Evolutionary conservation across 345 rosid species (phyloP), one percentile per base, ranked within the genome.

Genomic region (Populus tremula): DNA sequence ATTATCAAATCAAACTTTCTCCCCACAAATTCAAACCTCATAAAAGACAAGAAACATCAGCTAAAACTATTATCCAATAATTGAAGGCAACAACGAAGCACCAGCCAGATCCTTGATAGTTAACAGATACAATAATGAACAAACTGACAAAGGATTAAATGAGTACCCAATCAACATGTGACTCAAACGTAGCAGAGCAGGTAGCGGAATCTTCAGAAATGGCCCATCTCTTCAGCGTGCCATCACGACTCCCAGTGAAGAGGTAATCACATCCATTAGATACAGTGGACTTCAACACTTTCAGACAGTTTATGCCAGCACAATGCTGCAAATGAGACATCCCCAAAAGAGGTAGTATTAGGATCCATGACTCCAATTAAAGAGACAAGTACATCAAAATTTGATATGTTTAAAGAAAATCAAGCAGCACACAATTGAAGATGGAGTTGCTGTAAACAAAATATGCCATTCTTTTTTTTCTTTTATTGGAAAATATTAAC

Each of bases 161-260:
- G 39, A 18, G 80, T 90, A 96, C 99, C 99, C 99, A 96, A 87
- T 96, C 99, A 72, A 94, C 97, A 86, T 96, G 99, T 23, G 99
- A 96, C 84, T 96, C 99, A 84, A 91, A 96, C 59, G 98, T 96
- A 69, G 99, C 97, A 33, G 97, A 90, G 85, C 97, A 91, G 64
- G 89, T 84, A 43, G 96, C 86, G 18, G 90, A 69, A 82, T 88
- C 90, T 65, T 90, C 96, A 10, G 83, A 89, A 82, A 96, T 82
- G 33, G 85, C 77, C 99, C 99, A 96, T 85, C 98, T 89, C 91
- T 94, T 96, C 82, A 96, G 83, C 9, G 94, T 96, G 67, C 99
- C 98, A 87, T 96, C 99, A 79, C 99, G 99, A 81, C 99, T 96
- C 77, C 99, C 99, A 14, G 98, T 92, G 85, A 89, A 96, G 61